phyloP scores from a whole-genome alignment of 2,329 filamentous ascomycete genomes.

The Microdochium trichocladiopsis region DNA sequence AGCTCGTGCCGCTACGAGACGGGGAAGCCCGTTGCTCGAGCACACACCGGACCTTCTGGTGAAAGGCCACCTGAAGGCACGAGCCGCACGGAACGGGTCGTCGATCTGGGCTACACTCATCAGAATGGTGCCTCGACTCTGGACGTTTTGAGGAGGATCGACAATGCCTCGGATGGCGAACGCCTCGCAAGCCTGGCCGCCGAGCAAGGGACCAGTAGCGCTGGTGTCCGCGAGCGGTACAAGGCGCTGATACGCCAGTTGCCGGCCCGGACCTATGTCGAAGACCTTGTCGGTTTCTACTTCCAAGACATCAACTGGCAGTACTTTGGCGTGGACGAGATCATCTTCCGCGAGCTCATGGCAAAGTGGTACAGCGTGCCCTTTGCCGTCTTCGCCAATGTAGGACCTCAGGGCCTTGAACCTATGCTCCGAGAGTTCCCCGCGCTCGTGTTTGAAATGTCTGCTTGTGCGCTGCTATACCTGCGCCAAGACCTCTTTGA shows the following conservation, averaged over 20 bases:
- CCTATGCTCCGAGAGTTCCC: conserved; percentile 49
- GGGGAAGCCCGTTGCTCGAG: conserved; percentile 33
- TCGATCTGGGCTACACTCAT: conserved; percentile 47
- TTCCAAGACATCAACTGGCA: conserved; percentile 53
- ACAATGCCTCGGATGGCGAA: conserved; percentile 18
- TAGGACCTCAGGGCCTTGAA: conserved; percentile 41
- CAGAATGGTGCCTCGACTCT: conserved; percentile 39
- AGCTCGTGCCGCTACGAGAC: conserved; percentile 51
- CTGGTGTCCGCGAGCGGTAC: conserved; percentile 47
- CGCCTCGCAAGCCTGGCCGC: conserved; percentile 22
- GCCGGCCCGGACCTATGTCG: conserved; percentile 45
- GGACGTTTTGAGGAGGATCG: conserved; percentile 32
- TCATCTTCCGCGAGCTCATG: conserved; percentile 42
- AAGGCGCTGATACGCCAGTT: conserved; percentile 50
- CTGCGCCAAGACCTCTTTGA: conserved; percentile 39
- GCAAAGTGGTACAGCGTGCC: conserved; percentile 47
- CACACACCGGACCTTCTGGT: conserved; percentile 18
- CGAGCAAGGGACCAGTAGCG: conserved; percentile 25
- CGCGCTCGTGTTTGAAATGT: conserved; percentile 51
- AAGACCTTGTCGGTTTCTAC: conserved; percentile 46
- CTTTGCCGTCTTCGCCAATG: conserved; percentile 39
- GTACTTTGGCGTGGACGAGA: conserved; percentile 48
- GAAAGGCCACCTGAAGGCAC: conserved; percentile 10
- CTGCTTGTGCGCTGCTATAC: conserved; percentile 46
- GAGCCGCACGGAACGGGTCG: conserved; percentile 27